Evolutionary conservation across 2,329 filamentous ascomycete species (phyloP).

Genomic region (Penicillium hordei): DNA sequence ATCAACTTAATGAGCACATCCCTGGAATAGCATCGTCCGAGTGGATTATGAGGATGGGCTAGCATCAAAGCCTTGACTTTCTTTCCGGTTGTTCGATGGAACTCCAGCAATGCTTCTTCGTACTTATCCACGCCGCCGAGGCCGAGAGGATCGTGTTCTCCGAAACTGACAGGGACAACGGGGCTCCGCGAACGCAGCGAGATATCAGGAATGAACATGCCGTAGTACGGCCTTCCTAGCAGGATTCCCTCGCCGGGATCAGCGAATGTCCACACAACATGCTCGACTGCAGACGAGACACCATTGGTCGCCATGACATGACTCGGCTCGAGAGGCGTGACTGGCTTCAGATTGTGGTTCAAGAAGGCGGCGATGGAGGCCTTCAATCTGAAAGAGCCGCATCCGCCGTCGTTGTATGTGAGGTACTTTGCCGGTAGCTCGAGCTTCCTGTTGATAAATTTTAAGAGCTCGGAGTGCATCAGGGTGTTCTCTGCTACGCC

Average conservation of each 20-base stretch:
- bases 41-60: conserved; percentile 54
- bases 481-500: conserved; percentile 56
- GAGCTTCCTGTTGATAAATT: conserved; percentile 45
- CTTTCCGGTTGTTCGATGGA: conserved; percentile 39
- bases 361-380: conserved; percentile 35
- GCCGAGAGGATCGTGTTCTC: conserved; percentile 47
- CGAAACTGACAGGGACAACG: conserved; percentile 49
- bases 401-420: conserved; percentile 41
- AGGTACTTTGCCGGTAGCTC: conserved; percentile 33
- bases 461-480: conserved; percentile 50
- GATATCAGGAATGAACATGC: conserved; percentile 51
- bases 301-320: conserved; percentile 39
- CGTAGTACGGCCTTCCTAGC: conserved; percentile 45
- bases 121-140: conserved; percentile 45
- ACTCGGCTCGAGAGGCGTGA: conserved; percentile 23
- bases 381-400: conserved; percentile 29
- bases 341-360: conserved; percentile 33
- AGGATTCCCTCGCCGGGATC: conserved; percentile 39
- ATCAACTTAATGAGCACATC: conserved; percentile 46
- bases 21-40: conserved; percentile 51
- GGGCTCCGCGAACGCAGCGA: conserved; percentile 43
- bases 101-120: conserved; percentile 43
- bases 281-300: conserved; percentile 38
- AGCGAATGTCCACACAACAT: conserved; percentile 33
- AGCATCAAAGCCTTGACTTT: conserved; percentile 52